phyloP scores from a whole-genome alignment of 805 yeast genomes.

The Lipomyces yamadae region DNA sequence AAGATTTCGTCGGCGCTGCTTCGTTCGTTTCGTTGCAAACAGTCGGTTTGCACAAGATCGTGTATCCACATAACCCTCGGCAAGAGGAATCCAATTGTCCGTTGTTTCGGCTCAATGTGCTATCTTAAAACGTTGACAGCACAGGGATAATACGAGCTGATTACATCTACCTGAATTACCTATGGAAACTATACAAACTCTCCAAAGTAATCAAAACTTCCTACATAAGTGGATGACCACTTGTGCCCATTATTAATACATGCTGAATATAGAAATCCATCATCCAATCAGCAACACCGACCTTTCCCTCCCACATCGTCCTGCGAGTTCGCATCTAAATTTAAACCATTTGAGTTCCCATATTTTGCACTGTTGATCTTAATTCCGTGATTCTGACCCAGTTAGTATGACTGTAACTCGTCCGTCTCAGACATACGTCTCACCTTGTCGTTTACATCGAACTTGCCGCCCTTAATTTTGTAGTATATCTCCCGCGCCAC shows the following conservation, averaged over 20 bases:
- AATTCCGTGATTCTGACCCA: slow-evolving; percentile 33
- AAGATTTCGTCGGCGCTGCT: no score
- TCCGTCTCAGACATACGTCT: background rate
- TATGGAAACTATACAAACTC: background rate
- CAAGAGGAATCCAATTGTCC: no score
- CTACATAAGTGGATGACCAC: background rate
- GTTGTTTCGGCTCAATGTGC: no score
- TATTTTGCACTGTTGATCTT: slow-evolving; percentile 35
- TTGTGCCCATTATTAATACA: background rate
- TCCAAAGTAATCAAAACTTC: background rate
- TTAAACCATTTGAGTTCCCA: slow-evolving; percentile 13
- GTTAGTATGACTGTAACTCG: background rate
- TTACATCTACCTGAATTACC: background rate
- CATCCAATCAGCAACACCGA: slow-evolving; percentile 26
- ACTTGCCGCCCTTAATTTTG: slow-evolving; percentile 44
- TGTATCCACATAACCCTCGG: no score
- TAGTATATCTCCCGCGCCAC: slow-evolving; percentile 45
- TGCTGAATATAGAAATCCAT: background rate
- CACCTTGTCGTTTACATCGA: slow-evolving; percentile 44
- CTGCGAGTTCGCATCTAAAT: slow-evolving; percentile 18
- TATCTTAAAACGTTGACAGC: no score
- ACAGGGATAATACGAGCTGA: no score
- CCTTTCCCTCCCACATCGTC: slow-evolving; percentile 23
- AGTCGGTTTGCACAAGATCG: no score
- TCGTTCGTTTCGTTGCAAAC: no score